phyloP scores from a whole-genome alignment of 805 yeast species.

The Torulaspora indica region DNA sequence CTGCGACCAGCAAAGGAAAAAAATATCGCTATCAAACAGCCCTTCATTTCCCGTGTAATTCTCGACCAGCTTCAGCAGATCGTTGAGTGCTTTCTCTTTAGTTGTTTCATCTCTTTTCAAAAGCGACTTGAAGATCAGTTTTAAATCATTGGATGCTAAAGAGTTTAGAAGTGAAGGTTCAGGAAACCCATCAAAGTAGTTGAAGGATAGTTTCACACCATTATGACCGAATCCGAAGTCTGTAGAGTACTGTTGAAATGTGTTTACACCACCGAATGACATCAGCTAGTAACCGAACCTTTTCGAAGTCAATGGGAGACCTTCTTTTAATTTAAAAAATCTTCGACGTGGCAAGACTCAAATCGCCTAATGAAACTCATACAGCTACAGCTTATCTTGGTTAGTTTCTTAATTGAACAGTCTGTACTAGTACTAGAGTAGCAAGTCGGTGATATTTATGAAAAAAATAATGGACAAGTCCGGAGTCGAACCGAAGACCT shows the following conservation, averaged over 20 bases:
- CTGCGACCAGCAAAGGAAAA: slow-evolving; percentile 68
- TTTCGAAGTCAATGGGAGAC: not conserved
- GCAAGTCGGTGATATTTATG: not conserved
- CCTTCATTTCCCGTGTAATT: slow-evolving; percentile 16
- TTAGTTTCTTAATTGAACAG: too few relatives aligned
- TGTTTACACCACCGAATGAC: slow-evolving; percentile 32
- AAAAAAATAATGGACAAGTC: slow-evolving; percentile 52
- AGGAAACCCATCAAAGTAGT: slow-evolving; percentile 74
- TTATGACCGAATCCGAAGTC: slow-evolving; percentile 39
- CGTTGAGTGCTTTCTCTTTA: slow-evolving; percentile 70
- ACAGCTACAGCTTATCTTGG: too few relatives aligned
- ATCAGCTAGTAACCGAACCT: slow-evolving; percentile 11
- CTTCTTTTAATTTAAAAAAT: not conserved
- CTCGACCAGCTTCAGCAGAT: slow-evolving; percentile 40
- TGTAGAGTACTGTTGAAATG: slow-evolving; percentile 25
- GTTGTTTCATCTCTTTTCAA: slow-evolving; percentile 80
- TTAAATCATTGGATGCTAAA: slow-evolving; percentile 41
- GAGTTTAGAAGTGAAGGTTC: slow-evolving; percentile 52
- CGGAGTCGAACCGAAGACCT: slow-evolving; percentile 79
- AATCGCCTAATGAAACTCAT: too few relatives aligned
- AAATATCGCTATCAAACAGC: slow-evolving; percentile 46
- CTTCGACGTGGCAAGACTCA: too few relatives aligned
- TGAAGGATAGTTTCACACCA: slow-evolving; percentile 56
- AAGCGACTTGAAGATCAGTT: slow-evolving; percentile 67
- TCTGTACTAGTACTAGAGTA: too few relatives aligned